These are phyloP conservation scores for Schizophyllum commune DNA, from an alignment of 1,284 basidiomycete species.

Conservation along the genomic window DNA sequence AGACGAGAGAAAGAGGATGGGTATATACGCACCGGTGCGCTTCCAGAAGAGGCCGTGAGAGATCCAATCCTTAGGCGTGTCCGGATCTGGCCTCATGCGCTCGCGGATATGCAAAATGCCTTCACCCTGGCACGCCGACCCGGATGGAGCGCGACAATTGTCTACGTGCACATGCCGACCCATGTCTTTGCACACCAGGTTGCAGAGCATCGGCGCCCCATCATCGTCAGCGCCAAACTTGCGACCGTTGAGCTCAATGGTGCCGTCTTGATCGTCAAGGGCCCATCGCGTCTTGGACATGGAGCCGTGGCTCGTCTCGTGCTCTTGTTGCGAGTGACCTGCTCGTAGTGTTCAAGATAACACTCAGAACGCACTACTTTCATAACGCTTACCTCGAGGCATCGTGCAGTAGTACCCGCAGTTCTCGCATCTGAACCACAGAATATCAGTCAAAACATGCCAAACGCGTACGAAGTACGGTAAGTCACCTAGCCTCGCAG, in stretches of 20 bases:
- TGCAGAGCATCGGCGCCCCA: conserved; percentile 60
- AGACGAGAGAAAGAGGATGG: background rate
- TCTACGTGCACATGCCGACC: conserved; percentile 51
- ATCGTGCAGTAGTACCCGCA: conserved; percentile 55
- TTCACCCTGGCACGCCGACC: conserved; percentile 27
- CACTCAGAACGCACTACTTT: no score
- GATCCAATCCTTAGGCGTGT: conserved; percentile 43
- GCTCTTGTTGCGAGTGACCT: conserved; percentile 55
- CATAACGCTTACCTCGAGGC: conserved; percentile 49
- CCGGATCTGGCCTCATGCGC: conserved; percentile 37
- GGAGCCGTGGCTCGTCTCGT: conserved; percentile 57
- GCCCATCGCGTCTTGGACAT: conserved; percentile 53
- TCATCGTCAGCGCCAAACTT: conserved; percentile 50
- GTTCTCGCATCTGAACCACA: conserved; percentile 30
- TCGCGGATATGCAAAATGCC: conserved; percentile 40
- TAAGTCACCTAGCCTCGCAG: conserved; percentile 31
- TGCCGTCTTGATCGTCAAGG: conserved; percentile 41
- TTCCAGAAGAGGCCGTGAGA: conserved; percentile 52
- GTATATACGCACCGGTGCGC: conserved; percentile 32
- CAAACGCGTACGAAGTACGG: no score
- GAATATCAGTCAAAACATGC: no score
- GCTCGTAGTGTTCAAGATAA: conserved; percentile 1
- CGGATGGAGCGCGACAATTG: conserved; percentile 40
- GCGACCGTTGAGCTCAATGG: conserved; percentile 43
- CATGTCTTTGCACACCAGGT: conserved; percentile 44